phyloP scores from a whole-genome alignment of 768 basidiomycete genomes.

The Boletus pseudo-olivaceus region DNA sequence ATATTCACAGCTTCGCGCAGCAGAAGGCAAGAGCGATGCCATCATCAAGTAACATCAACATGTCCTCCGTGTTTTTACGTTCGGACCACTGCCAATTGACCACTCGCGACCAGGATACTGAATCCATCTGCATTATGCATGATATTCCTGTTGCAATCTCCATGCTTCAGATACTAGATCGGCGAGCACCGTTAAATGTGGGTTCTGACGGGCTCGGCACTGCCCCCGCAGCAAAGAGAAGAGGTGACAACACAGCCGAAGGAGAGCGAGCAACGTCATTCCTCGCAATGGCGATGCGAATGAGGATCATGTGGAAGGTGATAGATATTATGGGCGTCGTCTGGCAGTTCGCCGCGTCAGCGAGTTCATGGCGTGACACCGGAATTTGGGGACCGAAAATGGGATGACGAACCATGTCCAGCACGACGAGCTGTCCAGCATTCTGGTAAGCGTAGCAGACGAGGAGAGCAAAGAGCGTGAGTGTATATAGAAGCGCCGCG shows the following conservation, averaged over 20 bases:
- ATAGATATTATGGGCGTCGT: conserved; percentile 22
- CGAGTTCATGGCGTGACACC: background rate
- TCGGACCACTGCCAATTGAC: background rate
- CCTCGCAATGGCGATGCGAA: conserved; percentile 20
- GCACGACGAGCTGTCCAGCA: conserved; percentile 8
- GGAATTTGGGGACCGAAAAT: background rate
- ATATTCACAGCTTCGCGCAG: background rate
- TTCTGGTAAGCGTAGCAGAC: conserved; percentile 9
- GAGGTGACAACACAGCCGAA: conserved; percentile 5
- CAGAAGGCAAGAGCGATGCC: background rate
- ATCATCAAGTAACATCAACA: background rate
- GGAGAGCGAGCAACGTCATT: background rate
- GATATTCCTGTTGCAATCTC: background rate
- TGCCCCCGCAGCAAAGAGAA: conserved; percentile 12
- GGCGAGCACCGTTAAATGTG: background rate
- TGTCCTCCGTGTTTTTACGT: background rate
- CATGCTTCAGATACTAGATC: conserved; percentile 15
- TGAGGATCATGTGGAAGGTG: conserved; percentile 13
- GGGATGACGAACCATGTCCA: conserved; percentile 19
- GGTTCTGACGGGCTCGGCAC: conserved; percentile 4
- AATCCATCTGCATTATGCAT: background rate
- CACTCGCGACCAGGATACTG: background rate
- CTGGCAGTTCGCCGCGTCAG: conserved; percentile 1
- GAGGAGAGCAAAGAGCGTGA: conserved; percentile 13
- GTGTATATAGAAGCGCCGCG: conserved; percentile 12